Evolutionary conservation across 805 yeast genomes (phyloP), one percentile per base, ranked within the genome.

Genomic region (Jamesozyma rosinii): DNA sequence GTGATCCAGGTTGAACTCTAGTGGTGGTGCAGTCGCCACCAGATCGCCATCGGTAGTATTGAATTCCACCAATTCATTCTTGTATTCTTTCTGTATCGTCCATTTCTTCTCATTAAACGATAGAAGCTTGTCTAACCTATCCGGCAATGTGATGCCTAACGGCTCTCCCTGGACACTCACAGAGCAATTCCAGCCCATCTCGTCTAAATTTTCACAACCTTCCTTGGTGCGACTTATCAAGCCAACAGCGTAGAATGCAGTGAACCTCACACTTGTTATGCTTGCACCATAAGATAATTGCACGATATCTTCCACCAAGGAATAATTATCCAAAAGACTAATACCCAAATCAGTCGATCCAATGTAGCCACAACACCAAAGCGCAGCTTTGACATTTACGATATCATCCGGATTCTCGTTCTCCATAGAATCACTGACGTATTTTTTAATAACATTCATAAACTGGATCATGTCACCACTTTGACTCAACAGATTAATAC

Each of bases 291-390:
- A 58, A 10, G 78, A 72, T 29, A 83, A 67, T 9, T 61, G 63
- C 2, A 79, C 66, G 11, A 90, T 69, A 38, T 76, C 74, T 48
- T 70, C 69, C 32, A 77, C 69, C 44, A 77, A 63, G 1, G 74
- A 74, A 47, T 64, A 68, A 29, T 71, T 71, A 46, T 79, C 85
- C 31, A 79, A 52, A 35, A 81, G 64, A 15, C 71, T 66, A 15
- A 83, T 77, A 0, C 97, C 97, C 41, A 72, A 65, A 9, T 74
- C 73, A 1, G 87, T 75, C 0, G 88, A 75, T 1, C 89, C 89
- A 26, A 89, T 77, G 53, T 81, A 79, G 0, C 96, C 97, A 29
- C 86, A 69, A 1, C 94, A 80, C 97, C 97, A 90, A 30, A 90
- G 53, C 29, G 82, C 76, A 10, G 89, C 84, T 55, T 85, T 86